phyloP scores from a whole-genome alignment of 495 filamentous ascomycete species.

The Aspergillus nanangensis region DNA sequence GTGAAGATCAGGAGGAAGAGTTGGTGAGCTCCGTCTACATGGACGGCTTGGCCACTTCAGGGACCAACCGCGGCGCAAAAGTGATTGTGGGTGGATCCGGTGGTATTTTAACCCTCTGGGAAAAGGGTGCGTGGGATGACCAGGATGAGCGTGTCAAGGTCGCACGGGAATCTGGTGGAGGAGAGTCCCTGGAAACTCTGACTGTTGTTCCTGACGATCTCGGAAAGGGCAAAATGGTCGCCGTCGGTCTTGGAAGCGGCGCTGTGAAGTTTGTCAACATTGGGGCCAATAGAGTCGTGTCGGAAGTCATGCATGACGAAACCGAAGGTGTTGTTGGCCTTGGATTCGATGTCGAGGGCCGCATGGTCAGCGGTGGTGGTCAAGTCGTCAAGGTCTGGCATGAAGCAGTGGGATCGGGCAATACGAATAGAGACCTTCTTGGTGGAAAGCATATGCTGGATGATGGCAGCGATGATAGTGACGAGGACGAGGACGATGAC shows the following conservation, averaged over 20 bases:
- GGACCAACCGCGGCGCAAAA: conserved; percentile 64
- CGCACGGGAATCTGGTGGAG: conserved; percentile 47
- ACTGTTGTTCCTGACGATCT: conserved; percentile 60
- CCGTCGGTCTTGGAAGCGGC: conserved; percentile 74
- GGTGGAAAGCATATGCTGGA: conserved; percentile 31
- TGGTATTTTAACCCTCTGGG: conserved; percentile 88
- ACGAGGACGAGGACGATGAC: conserved; percentile 32
- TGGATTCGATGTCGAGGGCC: conserved; percentile 74
- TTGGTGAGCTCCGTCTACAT: conserved; percentile 75
- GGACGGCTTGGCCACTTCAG: conserved; percentile 56
- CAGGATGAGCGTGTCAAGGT: conserved; percentile 84
- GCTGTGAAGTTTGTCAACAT: conserved; percentile 50
- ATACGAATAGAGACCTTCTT: conserved; percentile 33
- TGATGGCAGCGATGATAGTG: conserved; percentile 43
- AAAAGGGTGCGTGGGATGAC: conserved; percentile 89
- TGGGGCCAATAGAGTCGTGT: conserved; percentile 54
- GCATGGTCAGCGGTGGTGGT: conserved; percentile 84
- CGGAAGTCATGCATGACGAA: conserved; percentile 71
- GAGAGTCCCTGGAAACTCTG: conserved; percentile 70
- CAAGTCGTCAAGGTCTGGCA: conserved; percentile 82
- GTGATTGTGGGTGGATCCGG: conserved; percentile 72
- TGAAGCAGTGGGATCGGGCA: conserved; percentile 40
- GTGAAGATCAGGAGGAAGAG: conserved; percentile 93
- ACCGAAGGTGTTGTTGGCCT: conserved; percentile 74
- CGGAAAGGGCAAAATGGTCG: conserved; percentile 63